Conservation (phyloP, 1,284 basidiomycete genomes). For the Ustilago loliicola region DNA sequence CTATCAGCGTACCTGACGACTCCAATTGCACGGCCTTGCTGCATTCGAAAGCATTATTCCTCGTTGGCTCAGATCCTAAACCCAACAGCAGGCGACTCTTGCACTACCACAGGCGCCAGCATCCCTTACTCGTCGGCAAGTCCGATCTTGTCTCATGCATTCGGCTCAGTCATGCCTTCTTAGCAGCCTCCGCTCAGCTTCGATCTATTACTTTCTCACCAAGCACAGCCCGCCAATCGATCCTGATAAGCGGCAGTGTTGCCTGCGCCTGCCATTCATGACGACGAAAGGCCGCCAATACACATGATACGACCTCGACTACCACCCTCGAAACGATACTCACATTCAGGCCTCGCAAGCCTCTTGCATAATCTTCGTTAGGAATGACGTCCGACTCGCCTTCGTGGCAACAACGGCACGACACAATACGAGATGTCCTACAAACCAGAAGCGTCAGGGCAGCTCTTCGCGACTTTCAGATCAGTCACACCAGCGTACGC, state of each 20-base stretch:
- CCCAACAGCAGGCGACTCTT: background rate
- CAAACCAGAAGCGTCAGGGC: conserved; percentile 26
- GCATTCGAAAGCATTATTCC: background rate
- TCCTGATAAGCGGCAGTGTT: background rate
- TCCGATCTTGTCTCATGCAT: background rate
- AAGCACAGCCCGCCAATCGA: background rate
- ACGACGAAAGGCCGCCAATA: background rate
- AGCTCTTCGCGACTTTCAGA: conserved; percentile 44
- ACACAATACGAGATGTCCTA: conserved; percentile 31
- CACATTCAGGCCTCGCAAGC: background rate
- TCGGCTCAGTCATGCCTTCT: conserved; percentile 1
- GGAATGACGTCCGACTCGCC: conserved; percentile 25
- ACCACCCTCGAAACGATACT: background rate
- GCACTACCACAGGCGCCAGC: background rate
- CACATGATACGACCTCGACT: background rate
- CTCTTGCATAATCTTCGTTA: background rate
- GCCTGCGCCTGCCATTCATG: background rate
- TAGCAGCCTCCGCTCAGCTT: background rate
- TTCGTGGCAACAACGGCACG: conserved; percentile 34
- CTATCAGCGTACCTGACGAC: background rate
- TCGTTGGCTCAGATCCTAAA: background rate
- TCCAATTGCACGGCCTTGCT: background rate
- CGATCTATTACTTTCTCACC: background rate
- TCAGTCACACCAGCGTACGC: conserved; percentile 21
- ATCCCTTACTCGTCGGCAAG: background rate